Evolutionary conservation across 768 basidiomycete species (phyloP).

Genomic region (Naganishia vaughanmartiniae): DNA sequence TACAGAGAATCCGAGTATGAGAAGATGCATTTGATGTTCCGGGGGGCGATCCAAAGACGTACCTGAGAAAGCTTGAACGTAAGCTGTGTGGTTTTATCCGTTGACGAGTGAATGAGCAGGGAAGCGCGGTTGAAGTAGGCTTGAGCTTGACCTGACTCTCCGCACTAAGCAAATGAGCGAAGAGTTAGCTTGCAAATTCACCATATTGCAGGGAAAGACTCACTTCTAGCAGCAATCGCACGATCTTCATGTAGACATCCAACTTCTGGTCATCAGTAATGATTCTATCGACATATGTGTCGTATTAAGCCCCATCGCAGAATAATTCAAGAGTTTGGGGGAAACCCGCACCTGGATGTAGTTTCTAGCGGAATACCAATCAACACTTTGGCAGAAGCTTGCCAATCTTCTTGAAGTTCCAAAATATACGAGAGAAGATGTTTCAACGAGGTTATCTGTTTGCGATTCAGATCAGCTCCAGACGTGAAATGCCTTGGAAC

Average conservation of each 20-base stretch:
- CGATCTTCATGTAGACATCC: constrained; percentile 85
- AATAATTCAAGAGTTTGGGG: background rate
- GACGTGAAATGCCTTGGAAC: background rate
- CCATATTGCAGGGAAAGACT: constrained; percentile 1
- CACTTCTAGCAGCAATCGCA: constrained; percentile 80
- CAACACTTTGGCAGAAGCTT: constrained; percentile 82
- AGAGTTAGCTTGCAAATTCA: background rate
- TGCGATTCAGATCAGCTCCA: constrained; percentile 10
- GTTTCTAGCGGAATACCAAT: constrained; percentile 91
- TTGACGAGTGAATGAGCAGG: constrained; percentile 74
- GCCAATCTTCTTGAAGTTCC: constrained; percentile 88
- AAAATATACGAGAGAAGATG: constrained; percentile 88
- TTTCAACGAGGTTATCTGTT: constrained; percentile 73
- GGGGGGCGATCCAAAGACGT: constrained; percentile 30
- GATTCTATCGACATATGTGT: constrained; percentile 36
- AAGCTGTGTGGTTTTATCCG: constrained; percentile 67
- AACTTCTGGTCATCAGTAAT: constrained; percentile 82
- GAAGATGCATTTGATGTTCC: background rate
- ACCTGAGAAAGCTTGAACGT: constrained; percentile 49
- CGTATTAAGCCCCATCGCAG: background rate
- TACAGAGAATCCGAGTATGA: constrained; percentile 50
- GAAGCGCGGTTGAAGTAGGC: constrained; percentile 96
- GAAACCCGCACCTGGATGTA: constrained; percentile 66
- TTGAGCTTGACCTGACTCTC: constrained; percentile 96
- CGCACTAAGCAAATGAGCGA: constrained; percentile 57